phyloP scores from a whole-genome alignment of 345 rosid species.

The Salix arbutifolia region DNA sequence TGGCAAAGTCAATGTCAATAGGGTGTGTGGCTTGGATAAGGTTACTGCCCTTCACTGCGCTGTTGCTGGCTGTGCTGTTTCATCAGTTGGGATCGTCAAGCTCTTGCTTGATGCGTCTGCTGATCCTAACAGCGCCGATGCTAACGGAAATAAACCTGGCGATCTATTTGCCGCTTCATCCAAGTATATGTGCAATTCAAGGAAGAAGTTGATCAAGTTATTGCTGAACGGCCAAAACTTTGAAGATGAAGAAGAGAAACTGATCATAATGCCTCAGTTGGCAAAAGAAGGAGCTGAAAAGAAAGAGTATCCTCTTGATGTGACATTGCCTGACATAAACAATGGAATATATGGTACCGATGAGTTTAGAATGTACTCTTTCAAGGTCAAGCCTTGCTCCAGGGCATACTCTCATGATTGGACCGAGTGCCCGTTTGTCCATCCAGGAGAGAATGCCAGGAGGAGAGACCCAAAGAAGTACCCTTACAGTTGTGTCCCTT shows the following conservation, averaged over 20 bases:
- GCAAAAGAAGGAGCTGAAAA: conserved; percentile 56
- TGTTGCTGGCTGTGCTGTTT: conserved; percentile 61
- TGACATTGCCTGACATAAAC: conserved; percentile 85
- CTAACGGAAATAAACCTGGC: conserved; percentile 60
- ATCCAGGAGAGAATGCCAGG: conserved; percentile 98
- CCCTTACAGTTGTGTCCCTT: conserved; percentile 91
- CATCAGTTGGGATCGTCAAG: conserved; percentile 55
- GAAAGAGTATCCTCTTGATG: conserved; percentile 82
- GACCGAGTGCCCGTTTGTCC: conserved; percentile 99
- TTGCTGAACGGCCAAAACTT: conserved; percentile 45
- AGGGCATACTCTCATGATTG: conserved; percentile 98
- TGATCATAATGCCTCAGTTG: conserved; percentile 32
- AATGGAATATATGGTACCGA: conserved; percentile 76
- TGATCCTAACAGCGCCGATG: conserved; percentile 49
- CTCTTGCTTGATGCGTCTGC: conserved; percentile 66
- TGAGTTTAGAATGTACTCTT: conserved; percentile 89
- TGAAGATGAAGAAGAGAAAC: conserved; percentile 44
- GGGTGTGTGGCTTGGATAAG: conserved; percentile 65
- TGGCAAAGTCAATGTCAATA: conserved; percentile 49
- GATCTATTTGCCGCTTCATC: conserved; percentile 43
- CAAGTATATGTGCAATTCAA: conserved; percentile 37
- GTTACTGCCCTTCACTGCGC: conserved; percentile 94
- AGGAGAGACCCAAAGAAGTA: conserved; percentile 93
- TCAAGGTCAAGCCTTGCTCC: conserved; percentile 95
- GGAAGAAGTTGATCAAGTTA: conserved; percentile 52